Evolutionary conservation across 2,329 filamentous ascomycete genomes (phyloP).

Genomic region (Stagonosporopsis chrysanthemi): DNA sequence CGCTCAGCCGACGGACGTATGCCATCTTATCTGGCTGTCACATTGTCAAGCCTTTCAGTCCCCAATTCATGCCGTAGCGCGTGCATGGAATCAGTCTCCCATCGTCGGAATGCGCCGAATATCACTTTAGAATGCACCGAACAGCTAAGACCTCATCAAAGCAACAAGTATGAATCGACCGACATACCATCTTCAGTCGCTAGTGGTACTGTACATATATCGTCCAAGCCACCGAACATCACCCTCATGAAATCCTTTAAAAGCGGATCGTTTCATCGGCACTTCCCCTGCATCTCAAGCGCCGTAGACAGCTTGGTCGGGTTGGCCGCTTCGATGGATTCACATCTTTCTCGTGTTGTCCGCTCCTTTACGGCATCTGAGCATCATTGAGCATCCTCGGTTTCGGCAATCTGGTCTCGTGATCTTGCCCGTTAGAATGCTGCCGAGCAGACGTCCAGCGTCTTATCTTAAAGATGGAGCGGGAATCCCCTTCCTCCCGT

Average conservation of each 20-base stretch:
- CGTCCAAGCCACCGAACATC: not conserved
- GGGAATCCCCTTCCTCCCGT: not conserved
- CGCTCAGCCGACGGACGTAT: not conserved
- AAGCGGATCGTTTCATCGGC: not conserved
- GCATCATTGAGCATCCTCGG: constrained; percentile 4
- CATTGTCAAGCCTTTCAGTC: not conserved
- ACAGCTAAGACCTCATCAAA: not conserved
- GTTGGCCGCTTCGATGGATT: not conserved
- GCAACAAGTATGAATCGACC: not conserved
- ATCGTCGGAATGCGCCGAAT: not conserved
- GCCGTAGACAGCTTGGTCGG: not conserved
- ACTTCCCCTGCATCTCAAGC: not conserved
- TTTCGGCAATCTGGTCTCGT: constrained; percentile 8
- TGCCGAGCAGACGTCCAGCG: not conserved
- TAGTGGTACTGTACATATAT: not conserved
- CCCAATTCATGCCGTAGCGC: not conserved
- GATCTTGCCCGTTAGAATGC: not conserved
- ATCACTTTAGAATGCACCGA: not conserved
- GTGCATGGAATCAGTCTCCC: not conserved
- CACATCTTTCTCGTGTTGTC: not conserved
- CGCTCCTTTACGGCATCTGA: constrained; percentile 6
- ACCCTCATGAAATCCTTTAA: not conserved
- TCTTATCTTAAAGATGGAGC: not conserved
- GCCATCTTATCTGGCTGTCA: not conserved
- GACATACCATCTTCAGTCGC: not conserved